Percentiles rank a stretch among this genome's conserved stretches.
Conservation (phyloP, 2,329 filamentous ascomycete species). For the Exutisphaerella laricina region DNA sequence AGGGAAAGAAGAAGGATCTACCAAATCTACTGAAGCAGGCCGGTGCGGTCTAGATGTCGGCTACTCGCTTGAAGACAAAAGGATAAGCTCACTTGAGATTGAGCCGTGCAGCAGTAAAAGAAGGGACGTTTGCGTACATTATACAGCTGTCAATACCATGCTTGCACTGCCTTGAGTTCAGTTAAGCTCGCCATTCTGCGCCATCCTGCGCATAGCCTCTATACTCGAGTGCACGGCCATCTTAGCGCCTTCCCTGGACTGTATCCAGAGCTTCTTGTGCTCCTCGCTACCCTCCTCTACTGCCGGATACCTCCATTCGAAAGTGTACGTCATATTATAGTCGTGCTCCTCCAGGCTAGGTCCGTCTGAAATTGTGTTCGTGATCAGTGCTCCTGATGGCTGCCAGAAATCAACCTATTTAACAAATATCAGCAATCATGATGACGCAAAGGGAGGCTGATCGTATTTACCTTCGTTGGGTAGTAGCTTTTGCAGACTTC, state of each 20-base stretch:
- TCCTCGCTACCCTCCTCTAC: conserved; percentile 35
- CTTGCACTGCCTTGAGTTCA: conserved; percentile 1
- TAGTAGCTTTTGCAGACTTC: conserved; percentile 38
- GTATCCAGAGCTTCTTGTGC: conserved; percentile 26
- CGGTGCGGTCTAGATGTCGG: conserved; percentile 55
- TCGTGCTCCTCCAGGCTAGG: conserved; percentile 31
- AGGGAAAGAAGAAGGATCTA: conserved; percentile 60
- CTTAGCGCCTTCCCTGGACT: conserved; percentile 33
- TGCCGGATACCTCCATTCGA: conserved; percentile 38
- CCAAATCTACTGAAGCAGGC: conserved; percentile 59
- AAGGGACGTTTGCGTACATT: too few species aligned
- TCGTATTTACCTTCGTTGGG: conserved; percentile 37
- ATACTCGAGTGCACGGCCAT: conserved; percentile 42
- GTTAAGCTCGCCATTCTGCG: conserved; percentile 23
- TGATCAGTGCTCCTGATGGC: conserved; percentile 39
- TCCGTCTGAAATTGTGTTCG: conserved; percentile 42
- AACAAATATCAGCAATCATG: too few species aligned
- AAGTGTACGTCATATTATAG: conserved; percentile 44
- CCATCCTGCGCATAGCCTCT: conserved; percentile 41
- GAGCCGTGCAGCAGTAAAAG: too few species aligned
- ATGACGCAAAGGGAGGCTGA: too few species aligned
- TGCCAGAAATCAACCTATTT: conserved; percentile 46
- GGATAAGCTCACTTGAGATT: too few species aligned
- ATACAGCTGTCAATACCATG: conserved; percentile 10
- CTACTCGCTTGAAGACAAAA: too few species aligned